These are phyloP conservation scores for Colletotrichum shisoi DNA, from an alignment of 2,329 filamentous ascomycete genomes.

Conservation along the genomic window DNA sequence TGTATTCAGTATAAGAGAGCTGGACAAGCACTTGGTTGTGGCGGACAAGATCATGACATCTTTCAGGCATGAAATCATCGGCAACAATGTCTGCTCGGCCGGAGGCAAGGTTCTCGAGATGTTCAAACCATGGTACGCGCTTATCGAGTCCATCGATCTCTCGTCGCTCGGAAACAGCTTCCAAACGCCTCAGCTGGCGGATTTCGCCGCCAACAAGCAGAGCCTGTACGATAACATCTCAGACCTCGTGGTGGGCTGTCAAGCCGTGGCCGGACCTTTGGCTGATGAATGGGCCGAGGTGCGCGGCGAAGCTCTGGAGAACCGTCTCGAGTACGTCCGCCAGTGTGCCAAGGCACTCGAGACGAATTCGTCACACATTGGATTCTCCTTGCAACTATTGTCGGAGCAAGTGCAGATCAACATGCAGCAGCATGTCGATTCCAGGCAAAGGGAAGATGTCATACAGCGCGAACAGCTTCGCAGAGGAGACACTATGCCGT, in stretches of 20 bases:
- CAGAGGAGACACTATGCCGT: constrained; percentile 66
- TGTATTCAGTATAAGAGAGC: constrained; percentile 81
- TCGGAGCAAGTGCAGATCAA: constrained; percentile 78
- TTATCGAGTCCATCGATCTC: constrained; percentile 91
- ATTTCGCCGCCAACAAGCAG: constrained; percentile 92
- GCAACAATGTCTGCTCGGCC: constrained; percentile 81
- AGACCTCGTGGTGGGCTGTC: constrained; percentile 85
- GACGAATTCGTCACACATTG: constrained; percentile 84
- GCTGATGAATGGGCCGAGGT: constrained; percentile 95
- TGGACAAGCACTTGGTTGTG: constrained; percentile 82
- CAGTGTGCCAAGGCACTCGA: constrained; percentile 82
- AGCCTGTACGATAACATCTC: constrained; percentile 92
- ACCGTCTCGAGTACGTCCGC: constrained; percentile 81
- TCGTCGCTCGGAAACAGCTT: constrained; percentile 78
- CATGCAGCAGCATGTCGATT: constrained; percentile 55
- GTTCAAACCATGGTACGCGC: constrained; percentile 87
- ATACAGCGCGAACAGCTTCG: constrained; percentile 61
- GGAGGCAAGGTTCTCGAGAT: constrained; percentile 84
- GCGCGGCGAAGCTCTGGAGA: constrained; percentile 88
- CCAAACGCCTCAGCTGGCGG: constrained; percentile 83
- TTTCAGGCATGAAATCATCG: constrained; percentile 78
- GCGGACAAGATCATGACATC: constrained; percentile 84
- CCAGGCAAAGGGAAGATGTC: constrained; percentile 56
- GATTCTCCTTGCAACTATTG: constrained; percentile 85
- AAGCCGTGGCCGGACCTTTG: constrained; percentile 88